A percentile compares a stretch with the other conserved stretches of the same genome.
phyloP scores from a whole-genome alignment of 768 basidiomycete species.

The Rhodotorula toruloides region DNA sequence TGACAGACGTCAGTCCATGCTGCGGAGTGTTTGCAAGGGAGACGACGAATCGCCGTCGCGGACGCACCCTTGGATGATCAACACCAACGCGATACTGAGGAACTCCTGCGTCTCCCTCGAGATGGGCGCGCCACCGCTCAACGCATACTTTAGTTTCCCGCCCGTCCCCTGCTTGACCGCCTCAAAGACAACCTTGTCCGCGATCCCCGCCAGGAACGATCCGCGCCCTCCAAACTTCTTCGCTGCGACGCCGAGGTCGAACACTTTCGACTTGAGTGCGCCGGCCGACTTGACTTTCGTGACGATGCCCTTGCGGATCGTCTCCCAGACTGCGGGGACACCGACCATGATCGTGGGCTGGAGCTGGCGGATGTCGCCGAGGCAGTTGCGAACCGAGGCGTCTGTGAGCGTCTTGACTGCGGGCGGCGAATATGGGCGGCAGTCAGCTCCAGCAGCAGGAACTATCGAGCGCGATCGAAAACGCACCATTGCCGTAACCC shows the following conservation, averaged over 20 bases:
- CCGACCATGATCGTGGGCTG: constrained; percentile 85
- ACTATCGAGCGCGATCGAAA: neutral
- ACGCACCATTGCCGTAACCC: constrained; percentile 68
- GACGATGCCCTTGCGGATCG: constrained; percentile 81
- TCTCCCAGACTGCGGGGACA: constrained; percentile 95
- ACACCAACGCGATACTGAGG: constrained; percentile 70
- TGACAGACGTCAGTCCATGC: neutral
- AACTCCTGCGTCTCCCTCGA: constrained; percentile 86
- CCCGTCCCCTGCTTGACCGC: constrained; percentile 78
- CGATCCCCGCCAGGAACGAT: constrained; percentile 62
- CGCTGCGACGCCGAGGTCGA: constrained; percentile 68
- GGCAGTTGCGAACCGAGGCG: constrained; percentile 55
- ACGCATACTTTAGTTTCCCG: constrained; percentile 70
- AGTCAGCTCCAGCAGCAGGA: neutral
- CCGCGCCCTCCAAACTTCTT: constrained; percentile 62
- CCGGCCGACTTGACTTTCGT: constrained; percentile 69
- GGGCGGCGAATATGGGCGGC: too few relatives aligned
- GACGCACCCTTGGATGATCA: constrained; percentile 70
- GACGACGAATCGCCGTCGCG: neutral
- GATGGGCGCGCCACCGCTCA: constrained; percentile 79
- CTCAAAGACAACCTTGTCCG: constrained; percentile 70
- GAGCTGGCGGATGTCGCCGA: constrained; percentile 80
- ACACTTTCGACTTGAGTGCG: constrained; percentile 64
- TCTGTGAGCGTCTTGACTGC: constrained; percentile 87
- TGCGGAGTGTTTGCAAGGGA: neutral